Evolutionary conservation across 2,329 filamentous ascomycete species (phyloP), one percentile per base, ranked within the genome.

Genomic region (Ophiostoma novo-ulmi): DNA sequence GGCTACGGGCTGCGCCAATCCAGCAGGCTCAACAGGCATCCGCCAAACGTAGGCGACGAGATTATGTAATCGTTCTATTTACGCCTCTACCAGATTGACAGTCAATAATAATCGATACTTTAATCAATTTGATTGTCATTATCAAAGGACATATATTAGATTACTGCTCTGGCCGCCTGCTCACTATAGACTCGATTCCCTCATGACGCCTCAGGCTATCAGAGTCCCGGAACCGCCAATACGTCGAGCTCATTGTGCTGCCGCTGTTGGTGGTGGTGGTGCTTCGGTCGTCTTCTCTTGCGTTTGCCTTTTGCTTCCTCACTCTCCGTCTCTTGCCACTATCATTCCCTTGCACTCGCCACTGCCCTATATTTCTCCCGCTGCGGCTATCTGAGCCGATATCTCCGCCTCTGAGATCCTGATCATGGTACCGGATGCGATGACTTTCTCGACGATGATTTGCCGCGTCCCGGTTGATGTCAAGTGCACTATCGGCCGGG

Each of bases 201-300:
- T 26, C 63, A 8, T 65, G 6, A 3, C 65, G 65, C 36, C 65
- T 39, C 65, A 67, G 65, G 35, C 65, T 67, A 13, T 26, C 65
- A 26, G 65, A 67, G 65, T 67, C 65, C n/a, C 65, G 65, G 65
- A 67, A 67, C 38, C 65, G 65, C 65, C 65, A 67, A 31, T 41
- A 67, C 22, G 39, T 41, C 20, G 65, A 67, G 65, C 65, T 44
- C 38, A 17, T 31, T 13, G 65, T 48, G 39, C 65, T 67, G 13
- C n/a, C 39, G 38, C 65, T 67, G 65, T 39, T 65, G 36, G 13
- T 20, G 36, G 20, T 38, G 63, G 5, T 39, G 36, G 8, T 20
- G 36, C 63, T 41, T 20, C 36, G 14, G 8, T 26, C 35, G 6
- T 39, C 63, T 39, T 65, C 35, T 39, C 11, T 20, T 22, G 11